Evolutionary conservation across 805 yeast genomes (phyloP), one percentile per base, ranked within the genome.

Genomic region (Metschnikowia lunata): DNA sequence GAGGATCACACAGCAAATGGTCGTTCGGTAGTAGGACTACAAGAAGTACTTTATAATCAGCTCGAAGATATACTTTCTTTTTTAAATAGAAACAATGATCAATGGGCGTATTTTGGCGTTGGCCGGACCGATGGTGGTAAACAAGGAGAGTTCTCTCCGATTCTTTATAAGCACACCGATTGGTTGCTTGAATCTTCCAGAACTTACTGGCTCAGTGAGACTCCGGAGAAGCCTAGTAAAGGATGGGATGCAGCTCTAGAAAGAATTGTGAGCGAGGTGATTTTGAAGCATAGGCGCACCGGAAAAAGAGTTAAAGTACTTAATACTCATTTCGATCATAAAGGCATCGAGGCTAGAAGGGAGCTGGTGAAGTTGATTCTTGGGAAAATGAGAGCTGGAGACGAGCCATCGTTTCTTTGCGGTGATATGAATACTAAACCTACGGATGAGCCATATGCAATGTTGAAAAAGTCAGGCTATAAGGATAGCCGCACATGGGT

Each of bases 221-320:
- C 74, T 12, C 73, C 71, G 4, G 61, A 56, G 2, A 46, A 43
- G 8, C 74, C 74, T 14, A 64, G 71, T 46, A 47, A 50, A 28
- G 74, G 75, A 1, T 69, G 75, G 75, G 75, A 69, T 51, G 73
- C 74, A 0, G 73, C 64, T 1, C 53, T 68, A 39, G 71, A 67
- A 45, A 54, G 75, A 34, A 67, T 69, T 15, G 71, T 67, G 6
- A 65, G 72, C 15, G 61, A 64, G 66, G 69, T 67, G 12, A 56
- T 67, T 7, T 52, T 68, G 38, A 60, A 60, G 44, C 52, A 58
- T 30, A 60, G 48, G 44, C 36, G 48, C 38, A 54, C 55, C 48
- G 57, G 58, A 1, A 39, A 57, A 23, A 49, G 47, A 30, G 46
- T 66, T 31, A 68, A 67, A 44, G 60, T 68, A 28, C 60, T 69